A percentile compares a stretch with the other conserved stretches of the same genome.
Evolutionary conservation across 345 rosid genomes (phyloP).

Genomic region (Hibiscus trionum): DNA sequence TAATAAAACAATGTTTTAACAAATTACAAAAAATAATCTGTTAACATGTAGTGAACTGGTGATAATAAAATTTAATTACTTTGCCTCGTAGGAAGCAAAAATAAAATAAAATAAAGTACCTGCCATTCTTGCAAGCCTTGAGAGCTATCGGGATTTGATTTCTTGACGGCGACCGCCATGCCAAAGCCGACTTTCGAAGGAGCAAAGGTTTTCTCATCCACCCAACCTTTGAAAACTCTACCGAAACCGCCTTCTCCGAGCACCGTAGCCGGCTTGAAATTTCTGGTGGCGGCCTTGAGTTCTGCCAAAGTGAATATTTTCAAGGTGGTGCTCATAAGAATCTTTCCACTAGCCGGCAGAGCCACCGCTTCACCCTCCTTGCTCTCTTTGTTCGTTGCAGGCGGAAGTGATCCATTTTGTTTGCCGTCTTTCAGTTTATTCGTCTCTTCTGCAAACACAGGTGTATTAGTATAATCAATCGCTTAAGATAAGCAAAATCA

Average conservation of each 20-base stretch:
- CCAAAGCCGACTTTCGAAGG: constrained; percentile 62
- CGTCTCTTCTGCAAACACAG: neutral
- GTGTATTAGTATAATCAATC: neutral
- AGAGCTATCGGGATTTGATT: constrained; percentile 59
- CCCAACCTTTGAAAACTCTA: constrained; percentile 81
- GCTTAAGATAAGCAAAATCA: neutral
- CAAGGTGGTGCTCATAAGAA: constrained; percentile 21
- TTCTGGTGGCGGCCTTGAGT: constrained; percentile 58
- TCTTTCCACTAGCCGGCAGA: constrained; percentile 15
- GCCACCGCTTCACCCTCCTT: neutral
- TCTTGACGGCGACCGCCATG: constrained; percentile 80
- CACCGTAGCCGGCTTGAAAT: constrained; percentile 61
- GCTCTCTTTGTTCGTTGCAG: neutral
- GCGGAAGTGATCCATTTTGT: neutral
- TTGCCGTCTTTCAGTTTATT: neutral
- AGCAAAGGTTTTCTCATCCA: constrained; percentile 46
- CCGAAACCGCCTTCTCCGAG: constrained; percentile 95
- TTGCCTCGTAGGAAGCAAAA: neutral
- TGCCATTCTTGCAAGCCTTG: constrained; percentile 83
- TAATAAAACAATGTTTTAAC: neutral
- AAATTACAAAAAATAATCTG: no score
- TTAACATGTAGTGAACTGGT: no score
- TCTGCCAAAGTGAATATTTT: constrained; percentile 52
- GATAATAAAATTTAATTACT: neutral
- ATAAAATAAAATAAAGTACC: constrained; percentile 20